Percentiles rank a stretch among this genome's conserved stretches.
Conservation (phyloP, 495 filamentous ascomycete genomes). For the Hapsidospora chrysogenum region DNA sequence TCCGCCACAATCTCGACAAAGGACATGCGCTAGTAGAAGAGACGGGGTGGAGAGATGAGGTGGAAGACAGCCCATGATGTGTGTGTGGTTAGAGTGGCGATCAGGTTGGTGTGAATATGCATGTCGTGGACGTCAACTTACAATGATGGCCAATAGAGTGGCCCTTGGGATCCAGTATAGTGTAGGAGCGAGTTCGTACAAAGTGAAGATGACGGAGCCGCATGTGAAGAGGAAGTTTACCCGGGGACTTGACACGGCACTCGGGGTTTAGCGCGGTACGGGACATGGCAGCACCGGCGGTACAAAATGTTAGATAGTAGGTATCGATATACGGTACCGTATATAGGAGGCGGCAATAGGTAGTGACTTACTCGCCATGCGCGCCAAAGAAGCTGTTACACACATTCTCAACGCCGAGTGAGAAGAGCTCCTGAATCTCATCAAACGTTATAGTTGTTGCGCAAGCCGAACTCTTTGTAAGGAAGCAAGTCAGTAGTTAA, state of each 20-base stretch:
- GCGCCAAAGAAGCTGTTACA: constrained; percentile 24
- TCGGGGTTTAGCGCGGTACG: constrained; percentile 28
- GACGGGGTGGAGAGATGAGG: constrained; percentile 16
- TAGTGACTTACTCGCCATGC: too few species aligned
- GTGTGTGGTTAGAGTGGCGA: too few species aligned
- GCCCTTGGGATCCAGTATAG: constrained; percentile 29
- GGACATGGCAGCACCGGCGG: constrained; percentile 25
- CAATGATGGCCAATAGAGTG: constrained; percentile 23
- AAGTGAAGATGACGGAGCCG: constrained; percentile 22
- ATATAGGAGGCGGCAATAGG: too few species aligned
- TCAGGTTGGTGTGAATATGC: too few species aligned
- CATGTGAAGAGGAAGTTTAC: constrained; percentile 22
- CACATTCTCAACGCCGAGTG: constrained; percentile 23
- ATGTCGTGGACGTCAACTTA: background rate
- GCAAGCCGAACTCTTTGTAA: constrained; percentile 22
- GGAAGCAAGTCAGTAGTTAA: constrained; percentile 26
- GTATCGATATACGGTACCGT: too few species aligned
- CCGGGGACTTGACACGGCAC: constrained; percentile 16
- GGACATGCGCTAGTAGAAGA: constrained; percentile 25
- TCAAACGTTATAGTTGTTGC: constrained; percentile 24
- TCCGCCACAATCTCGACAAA: constrained; percentile 22
- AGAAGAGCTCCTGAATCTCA: constrained; percentile 24
- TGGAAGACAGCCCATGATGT: constrained; percentile 24
- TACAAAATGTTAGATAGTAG: too few species aligned
- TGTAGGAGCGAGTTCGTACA: constrained; percentile 24